Percentiles rank a stretch among this genome's conserved stretches.
phyloP scores from a whole-genome alignment of 179 eudicot species.

The Patellifolia procumbens region DNA sequence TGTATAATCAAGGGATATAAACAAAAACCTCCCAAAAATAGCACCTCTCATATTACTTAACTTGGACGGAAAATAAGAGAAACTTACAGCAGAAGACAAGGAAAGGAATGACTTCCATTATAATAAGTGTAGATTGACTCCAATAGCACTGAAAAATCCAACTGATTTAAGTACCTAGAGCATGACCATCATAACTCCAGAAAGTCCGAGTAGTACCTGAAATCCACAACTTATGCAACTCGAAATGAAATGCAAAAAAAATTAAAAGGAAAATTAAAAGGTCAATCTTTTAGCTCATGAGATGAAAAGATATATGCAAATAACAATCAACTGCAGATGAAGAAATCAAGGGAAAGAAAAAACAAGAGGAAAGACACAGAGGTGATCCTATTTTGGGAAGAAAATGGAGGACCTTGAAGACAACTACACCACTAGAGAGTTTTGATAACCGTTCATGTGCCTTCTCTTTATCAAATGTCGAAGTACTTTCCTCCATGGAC shows the following conservation, averaged over 20 bases:
- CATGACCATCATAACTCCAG: constrained; percentile 94
- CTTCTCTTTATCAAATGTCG: constrained; percentile 91
- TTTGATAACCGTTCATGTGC: constrained; percentile 92
- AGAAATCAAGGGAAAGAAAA: background rate
- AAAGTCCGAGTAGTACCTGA: constrained; percentile 91
- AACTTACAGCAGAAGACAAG: constrained; percentile 98
- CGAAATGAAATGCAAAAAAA: background rate
- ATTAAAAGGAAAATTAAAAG: background rate
- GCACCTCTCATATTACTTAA: background rate
- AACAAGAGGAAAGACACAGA: too few relatives aligned
- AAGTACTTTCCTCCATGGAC: constrained; percentile 65
- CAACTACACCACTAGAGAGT: constrained; percentile 94
- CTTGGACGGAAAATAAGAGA: background rate
- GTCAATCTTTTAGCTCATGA: constrained; percentile 15
- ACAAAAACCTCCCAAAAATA: background rate
- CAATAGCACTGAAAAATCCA: constrained; percentile 97
- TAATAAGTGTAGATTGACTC: constrained; percentile 95
- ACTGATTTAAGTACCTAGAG: constrained; percentile 96
- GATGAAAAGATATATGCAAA: background rate
- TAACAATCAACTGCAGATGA: background rate
- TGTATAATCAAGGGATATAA: background rate
- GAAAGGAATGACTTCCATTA: constrained; percentile 99
- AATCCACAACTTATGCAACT: constrained; percentile 16
- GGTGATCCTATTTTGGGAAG: constrained; percentile 2
- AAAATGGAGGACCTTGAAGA: constrained; percentile 67